Conservation (phyloP, 2,329 filamentous ascomycete genomes). For the Thelonectria rubi region DNA sequence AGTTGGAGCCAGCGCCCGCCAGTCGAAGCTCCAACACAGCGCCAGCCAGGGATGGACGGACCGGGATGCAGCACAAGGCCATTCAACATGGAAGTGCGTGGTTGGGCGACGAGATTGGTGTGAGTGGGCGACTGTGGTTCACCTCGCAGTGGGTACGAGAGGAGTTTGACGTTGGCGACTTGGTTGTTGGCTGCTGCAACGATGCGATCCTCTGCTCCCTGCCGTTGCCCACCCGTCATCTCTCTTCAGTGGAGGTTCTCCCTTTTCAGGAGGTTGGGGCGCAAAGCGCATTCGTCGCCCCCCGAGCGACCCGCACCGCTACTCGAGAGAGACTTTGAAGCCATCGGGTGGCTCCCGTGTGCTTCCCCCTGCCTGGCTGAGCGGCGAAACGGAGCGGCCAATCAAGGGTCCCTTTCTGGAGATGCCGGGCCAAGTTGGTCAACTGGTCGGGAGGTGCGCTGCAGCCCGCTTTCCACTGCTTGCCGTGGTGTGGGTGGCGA, state of each 20-base stretch:
- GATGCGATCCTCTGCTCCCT: no score
- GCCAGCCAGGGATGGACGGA: constrained; percentile 8
- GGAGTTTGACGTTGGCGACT: constrained; percentile 2
- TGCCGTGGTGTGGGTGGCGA: neutral
- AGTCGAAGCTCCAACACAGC: constrained; percentile 12
- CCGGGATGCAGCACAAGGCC: constrained; percentile 2
- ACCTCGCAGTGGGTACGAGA: neutral
- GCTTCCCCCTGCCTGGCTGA: constrained; percentile 17
- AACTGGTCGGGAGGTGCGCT: neutral
- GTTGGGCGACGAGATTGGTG: constrained; percentile 10
- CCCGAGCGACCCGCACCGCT: constrained; percentile 10
- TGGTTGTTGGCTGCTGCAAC: constrained; percentile 9
- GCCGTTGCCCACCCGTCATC: neutral
- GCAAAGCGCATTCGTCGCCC: constrained; percentile 14
- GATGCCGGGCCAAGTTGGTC: neutral
- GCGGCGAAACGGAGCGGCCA: neutral
- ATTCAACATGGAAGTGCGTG: constrained; percentile 1
- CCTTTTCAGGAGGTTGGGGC: constrained; percentile 16
- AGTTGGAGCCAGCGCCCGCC: constrained; percentile 25
- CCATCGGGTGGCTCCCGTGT: constrained; percentile 17
- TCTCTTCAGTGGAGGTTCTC: constrained; percentile 1
- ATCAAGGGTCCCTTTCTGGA: neutral
- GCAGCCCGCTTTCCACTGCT: neutral
- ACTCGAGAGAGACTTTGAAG: constrained; percentile 12
- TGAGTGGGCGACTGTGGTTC: constrained; percentile 9